phyloP scores from a whole-genome alignment of 495 filamentous ascomycete species.

The Oleoguttula mirabilis region DNA sequence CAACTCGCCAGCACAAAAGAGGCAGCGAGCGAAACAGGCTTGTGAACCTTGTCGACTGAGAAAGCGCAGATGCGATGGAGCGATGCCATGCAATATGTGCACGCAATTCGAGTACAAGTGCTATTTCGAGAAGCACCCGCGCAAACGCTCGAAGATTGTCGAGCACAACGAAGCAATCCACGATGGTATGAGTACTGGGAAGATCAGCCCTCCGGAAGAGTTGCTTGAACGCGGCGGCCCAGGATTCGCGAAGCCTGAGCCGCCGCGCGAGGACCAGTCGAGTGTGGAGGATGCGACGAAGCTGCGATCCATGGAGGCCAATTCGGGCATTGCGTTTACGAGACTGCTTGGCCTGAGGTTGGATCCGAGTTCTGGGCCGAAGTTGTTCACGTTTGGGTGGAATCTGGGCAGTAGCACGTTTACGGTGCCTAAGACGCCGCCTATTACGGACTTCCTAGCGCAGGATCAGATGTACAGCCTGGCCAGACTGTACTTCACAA shows the following conservation, averaged over 20 bases:
- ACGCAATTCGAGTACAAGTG: slow-evolving; percentile 38
- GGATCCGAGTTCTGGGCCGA: slow-evolving; percentile 16
- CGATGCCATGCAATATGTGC: slow-evolving; percentile 36
- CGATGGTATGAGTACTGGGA: background rate
- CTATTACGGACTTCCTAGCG: slow-evolving; percentile 5
- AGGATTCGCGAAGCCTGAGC: background rate
- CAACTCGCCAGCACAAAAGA: slow-evolving; percentile 7
- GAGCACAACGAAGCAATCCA: slow-evolving; percentile 7
- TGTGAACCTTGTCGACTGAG: slow-evolving; percentile 39
- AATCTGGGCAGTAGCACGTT: slow-evolving; percentile 12
- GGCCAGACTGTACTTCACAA: slow-evolving; percentile 35
- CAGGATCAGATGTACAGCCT: slow-evolving; percentile 11
- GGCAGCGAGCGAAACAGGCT: slow-evolving; percentile 29
- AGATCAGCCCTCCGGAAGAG: background rate
- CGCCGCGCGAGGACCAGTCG: slow-evolving; percentile 6
- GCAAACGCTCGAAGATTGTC: slow-evolving; percentile 16
- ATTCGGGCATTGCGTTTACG: slow-evolving; percentile 19
- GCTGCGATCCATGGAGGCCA: slow-evolving; percentile 15
- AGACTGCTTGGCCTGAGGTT: slow-evolving; percentile 10
- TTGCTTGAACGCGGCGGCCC: background rate
- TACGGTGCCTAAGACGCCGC: background rate
- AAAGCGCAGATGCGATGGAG: slow-evolving; percentile 40
- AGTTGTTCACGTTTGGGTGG: slow-evolving; percentile 20
- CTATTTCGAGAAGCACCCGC: slow-evolving; percentile 28
- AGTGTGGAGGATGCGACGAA: slow-evolving; percentile 7